Conservation (phyloP, 345 rosid species). For the Rubroshorea leprosula region DNA sequence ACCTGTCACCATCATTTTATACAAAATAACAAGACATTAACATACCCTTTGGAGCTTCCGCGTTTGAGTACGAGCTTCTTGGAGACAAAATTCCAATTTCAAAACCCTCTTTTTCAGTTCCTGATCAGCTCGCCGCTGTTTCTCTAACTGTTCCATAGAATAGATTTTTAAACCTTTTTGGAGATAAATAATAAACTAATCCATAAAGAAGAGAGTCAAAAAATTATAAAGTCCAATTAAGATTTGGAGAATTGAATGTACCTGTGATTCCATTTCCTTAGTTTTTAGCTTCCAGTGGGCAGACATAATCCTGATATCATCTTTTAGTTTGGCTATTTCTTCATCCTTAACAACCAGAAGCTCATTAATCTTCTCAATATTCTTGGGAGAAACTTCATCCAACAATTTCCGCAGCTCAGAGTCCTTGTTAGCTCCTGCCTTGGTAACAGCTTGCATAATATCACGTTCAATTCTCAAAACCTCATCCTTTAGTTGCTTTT, state of each 20-base stretch:
- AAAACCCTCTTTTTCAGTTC: constrained; percentile 81
- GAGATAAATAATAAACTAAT: constrained; percentile 6
- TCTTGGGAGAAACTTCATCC: constrained; percentile 68
- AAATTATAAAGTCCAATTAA: not conserved
- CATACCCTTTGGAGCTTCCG: constrained; percentile 75
- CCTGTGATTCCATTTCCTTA: constrained; percentile 81
- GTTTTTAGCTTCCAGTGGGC: constrained; percentile 83
- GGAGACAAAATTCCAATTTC: constrained; percentile 90
- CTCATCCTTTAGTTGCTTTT: constrained; percentile 72
- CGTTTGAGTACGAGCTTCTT: constrained; percentile 76
- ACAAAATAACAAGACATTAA: not conserved
- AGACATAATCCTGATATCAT: constrained; percentile 72
- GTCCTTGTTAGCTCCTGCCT: constrained; percentile 45
- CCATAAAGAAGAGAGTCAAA: not conserved
- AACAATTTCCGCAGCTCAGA: constrained; percentile 46
- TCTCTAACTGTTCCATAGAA: constrained; percentile 59
- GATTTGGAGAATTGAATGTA: constrained; percentile 9
- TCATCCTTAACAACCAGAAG: constrained; percentile 59
- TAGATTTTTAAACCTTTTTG: too few species aligned
- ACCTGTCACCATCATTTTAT: too few species aligned
- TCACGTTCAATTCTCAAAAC: constrained; percentile 61
- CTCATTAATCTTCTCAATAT: constrained; percentile 48
- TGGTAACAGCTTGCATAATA: constrained; percentile 56
- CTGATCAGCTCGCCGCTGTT: constrained; percentile 73
- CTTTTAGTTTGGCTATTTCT: constrained; percentile 64